Evolutionary conservation across 495 filamentous ascomycete genomes (phyloP), one percentile per base, ranked within the genome.

Genomic region (Aspergillus biplanus): DNA sequence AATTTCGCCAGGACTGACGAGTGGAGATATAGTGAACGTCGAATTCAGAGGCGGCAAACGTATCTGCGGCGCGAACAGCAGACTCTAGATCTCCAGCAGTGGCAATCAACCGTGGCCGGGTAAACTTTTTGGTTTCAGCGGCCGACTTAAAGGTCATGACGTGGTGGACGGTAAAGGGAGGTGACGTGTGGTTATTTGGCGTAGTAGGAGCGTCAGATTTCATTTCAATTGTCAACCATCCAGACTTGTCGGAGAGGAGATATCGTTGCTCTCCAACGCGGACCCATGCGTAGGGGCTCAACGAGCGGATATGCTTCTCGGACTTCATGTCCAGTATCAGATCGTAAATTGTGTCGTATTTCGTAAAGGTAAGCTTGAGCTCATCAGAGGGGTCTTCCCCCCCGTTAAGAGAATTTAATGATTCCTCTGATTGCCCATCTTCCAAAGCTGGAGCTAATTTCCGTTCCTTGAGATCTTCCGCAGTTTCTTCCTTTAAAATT

Each of bases 291-390:
- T 89, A 72, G 15, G 67, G 78, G 68, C 92, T 96, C 21, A 96
- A 76, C 15, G 80, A 78, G 46, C 92, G 85, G 63, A 99, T 92
- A 65, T 96, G 87, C 33, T 78, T 80, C 61, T 97, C 92, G 39
- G 83, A 84, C 9, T 86, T 86, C 6, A 88, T 86, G 72, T 98
- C 95, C n/a, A 85, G 82, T 15, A 99, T 86, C 33, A 99, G 82
- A 69, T 97, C 94, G 67, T 89, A 87, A 21, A 99, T 85, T 1
- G 87, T 92, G 61, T 93, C 91, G 66, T 98, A 99, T 64, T 95
- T 90, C 15, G 90, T 93, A 65, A 97, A 97, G 1, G 73, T 74
- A 7, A 80, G 61, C 31, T 71, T 72, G 34, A 77, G 61, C 21
- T 81, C 71, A 11, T 68, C 71, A 6, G 59, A 5, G 0, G 48